Conservation (phyloP, 345 rosid genomes). For the Populus nigra region DNA sequence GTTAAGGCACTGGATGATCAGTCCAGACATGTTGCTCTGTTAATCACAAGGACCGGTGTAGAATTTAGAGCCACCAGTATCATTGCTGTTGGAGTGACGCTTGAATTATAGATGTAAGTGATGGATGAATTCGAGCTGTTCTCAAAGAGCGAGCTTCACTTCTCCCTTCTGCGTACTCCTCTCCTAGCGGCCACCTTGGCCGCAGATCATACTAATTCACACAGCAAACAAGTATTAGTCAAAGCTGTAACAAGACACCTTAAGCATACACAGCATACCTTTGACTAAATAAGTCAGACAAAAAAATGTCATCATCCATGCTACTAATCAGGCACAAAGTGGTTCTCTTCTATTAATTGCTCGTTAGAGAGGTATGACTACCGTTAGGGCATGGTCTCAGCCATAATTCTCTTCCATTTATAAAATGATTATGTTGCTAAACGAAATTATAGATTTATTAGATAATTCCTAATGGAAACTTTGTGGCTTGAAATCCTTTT, state of each 20-base stretch:
- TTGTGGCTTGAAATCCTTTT: too few relatives aligned
- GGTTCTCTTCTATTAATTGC: too few relatives aligned
- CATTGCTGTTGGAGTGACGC: constrained; percentile 50
- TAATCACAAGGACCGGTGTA: neutral
- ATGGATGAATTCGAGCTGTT: constrained; percentile 76
- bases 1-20: neutral
- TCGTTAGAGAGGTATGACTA: too few relatives aligned
- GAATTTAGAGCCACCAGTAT: constrained; percentile 9
- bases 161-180: constrained; percentile 76
- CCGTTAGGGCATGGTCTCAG: too few relatives aligned
- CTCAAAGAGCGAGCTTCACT: constrained; percentile 76
- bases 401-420: too few relatives aligned
- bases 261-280: neutral
- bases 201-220: constrained; percentile 73
- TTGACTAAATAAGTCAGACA: neutral
- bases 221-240: constrained; percentile 4
- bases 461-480: too few relatives aligned
- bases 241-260: neutral
- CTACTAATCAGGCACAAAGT: neutral
- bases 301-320: neutral
- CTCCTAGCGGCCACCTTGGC: constrained; percentile 94
- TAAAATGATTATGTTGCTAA: too few relatives aligned
- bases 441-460: too few relatives aligned
- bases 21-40: neutral
- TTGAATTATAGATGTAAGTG: constrained; percentile 77